Evolutionary conservation across 2,329 filamentous ascomycete species (phyloP), one percentile per base, ranked within the genome.

Genomic region (Colletotrichum cereale): DNA sequence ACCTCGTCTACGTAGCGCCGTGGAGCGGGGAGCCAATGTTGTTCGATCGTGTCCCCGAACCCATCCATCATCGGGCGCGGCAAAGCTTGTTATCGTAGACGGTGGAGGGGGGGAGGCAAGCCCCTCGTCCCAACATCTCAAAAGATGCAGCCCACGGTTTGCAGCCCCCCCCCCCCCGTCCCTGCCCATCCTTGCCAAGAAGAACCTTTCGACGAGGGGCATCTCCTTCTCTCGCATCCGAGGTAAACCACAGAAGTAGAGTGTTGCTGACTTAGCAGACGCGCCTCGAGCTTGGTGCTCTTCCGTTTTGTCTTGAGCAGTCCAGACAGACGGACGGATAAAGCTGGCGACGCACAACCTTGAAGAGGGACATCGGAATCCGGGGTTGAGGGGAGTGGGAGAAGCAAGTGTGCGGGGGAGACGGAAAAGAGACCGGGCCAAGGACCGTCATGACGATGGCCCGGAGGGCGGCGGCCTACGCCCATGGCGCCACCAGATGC

Each of bases 361-460:
- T 31, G 31, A 42, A 60, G 38, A 60, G 38, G 48, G 21, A 18
- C 31, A 12, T n/a, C 58, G 26, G 29, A 71, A 71, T 63, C 64
- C 65, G 68, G 68, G 57, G 64, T 67, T 14, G 24, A 6, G 42
- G 0, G 5, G 7, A 7, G 40, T n/a, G n/a, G n/a, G n/a, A n/a
- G 55, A 50, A 47, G 48, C 40, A 50, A 66, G 57, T 26, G 42
- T 71, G 67, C 67, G 67, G 63, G 67, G 67, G 48, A 62, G 14
- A 5, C 7, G 31, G 58, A 29, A 24, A 29, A 34, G 31, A 55
- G 38, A 36, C 67, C n/a, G 48, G 67, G 24, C 6, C 2, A 11
- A 7, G 12, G 11, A 18, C 48, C 12, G 5, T 31, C 21, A 29
- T 24, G 4, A 14, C 56, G 56, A 44, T 60, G 31, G 5, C 29